A percentile compares a stretch with the other conserved stretches of the same genome.
These are phyloP conservation scores for Fomitopsis betulina DNA, from an alignment of 1,284 basidiomycete genomes.

Conservation along the genomic window DNA sequence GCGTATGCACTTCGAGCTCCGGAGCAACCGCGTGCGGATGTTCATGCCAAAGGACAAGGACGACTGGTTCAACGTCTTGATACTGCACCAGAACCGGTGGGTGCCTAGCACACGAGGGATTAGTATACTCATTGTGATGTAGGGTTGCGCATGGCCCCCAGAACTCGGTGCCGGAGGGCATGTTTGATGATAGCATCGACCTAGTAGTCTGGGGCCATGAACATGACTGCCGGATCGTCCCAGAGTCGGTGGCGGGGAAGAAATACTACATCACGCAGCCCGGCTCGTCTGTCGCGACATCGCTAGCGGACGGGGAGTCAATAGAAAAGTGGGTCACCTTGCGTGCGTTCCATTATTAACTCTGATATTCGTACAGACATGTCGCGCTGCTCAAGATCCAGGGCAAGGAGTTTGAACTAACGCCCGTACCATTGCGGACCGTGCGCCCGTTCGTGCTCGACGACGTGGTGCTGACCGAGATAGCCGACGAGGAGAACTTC, in stretches of 20 bases:
- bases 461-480: constrained; percentile 72
- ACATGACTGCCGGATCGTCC: constrained; percentile 92
- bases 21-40: constrained; percentile 93
- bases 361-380: constrained; percentile 49
- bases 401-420: constrained; percentile 82
- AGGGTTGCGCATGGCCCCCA: constrained; percentile 94
- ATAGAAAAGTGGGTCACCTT: constrained; percentile 65
- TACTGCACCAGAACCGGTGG: constrained; percentile 95
- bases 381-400: constrained; percentile 85
- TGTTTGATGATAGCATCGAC: constrained; percentile 95
- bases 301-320: constrained; percentile 86
- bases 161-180: constrained; percentile 90
- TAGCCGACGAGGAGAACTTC: constrained; percentile 70
- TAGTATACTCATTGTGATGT: neutral
- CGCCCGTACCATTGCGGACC: constrained; percentile 83
- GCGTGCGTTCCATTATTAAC: neutral
- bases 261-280: constrained; percentile 92
- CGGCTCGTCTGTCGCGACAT: constrained; percentile 93
- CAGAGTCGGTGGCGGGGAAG: constrained; percentile 89
- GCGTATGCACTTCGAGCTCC: constrained; percentile 92
- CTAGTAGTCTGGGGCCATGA: constrained; percentile 99
- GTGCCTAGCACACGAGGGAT: constrained; percentile 16
- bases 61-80: constrained; percentile 92
- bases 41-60: constrained; percentile 89
- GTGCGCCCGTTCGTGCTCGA: constrained; percentile 96